Evolutionary conservation across 176 grass and related monocot genomes (phyloP).

Genomic region (Rhynchospora tenuis): DNA sequence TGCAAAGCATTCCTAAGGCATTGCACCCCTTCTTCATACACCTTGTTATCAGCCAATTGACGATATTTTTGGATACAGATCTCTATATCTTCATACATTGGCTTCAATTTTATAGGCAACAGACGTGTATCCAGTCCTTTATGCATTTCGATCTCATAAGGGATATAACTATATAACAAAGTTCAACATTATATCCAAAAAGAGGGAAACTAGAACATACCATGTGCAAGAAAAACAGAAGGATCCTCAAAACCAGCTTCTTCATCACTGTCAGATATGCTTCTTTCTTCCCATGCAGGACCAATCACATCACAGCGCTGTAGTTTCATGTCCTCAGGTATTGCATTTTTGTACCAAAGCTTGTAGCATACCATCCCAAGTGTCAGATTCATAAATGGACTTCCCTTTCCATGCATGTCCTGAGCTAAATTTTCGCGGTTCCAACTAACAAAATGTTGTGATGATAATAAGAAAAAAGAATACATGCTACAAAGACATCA

Average conservation of each 20-base stretch:
- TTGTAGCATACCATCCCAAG: constrained; percentile 13
- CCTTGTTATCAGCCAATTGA: neutral
- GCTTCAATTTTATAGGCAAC: constrained; percentile 14
- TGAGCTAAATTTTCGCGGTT: neutral
- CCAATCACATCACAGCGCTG: neutral
- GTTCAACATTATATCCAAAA: neutral
- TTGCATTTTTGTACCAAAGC: neutral
- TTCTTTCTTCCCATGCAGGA: neutral
- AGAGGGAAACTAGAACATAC: constrained; percentile 7
- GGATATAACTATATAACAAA: neutral
- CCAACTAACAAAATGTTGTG: neutral
- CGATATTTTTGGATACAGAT: neutral
- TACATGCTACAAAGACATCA: neutral
- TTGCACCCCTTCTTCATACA: constrained; percentile 13
- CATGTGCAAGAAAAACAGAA: constrained; percentile 22
- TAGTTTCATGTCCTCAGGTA: constrained; percentile 18
- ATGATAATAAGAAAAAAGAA: neutral
- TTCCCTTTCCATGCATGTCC: neutral
- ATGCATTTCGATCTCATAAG: constrained; percentile 13
- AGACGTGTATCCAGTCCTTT: constrained; percentile 5
- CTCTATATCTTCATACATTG: constrained; percentile 13
- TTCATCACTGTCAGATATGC: neutral
- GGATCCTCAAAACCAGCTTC: neutral
- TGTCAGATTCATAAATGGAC: constrained; percentile 5
- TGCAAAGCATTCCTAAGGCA: neutral